A percentile compares a stretch with the other conserved stretches of the same genome.
Conservation (phyloP, 2,329 filamentous ascomycete species). For the Parastagonospora nodorum region DNA sequence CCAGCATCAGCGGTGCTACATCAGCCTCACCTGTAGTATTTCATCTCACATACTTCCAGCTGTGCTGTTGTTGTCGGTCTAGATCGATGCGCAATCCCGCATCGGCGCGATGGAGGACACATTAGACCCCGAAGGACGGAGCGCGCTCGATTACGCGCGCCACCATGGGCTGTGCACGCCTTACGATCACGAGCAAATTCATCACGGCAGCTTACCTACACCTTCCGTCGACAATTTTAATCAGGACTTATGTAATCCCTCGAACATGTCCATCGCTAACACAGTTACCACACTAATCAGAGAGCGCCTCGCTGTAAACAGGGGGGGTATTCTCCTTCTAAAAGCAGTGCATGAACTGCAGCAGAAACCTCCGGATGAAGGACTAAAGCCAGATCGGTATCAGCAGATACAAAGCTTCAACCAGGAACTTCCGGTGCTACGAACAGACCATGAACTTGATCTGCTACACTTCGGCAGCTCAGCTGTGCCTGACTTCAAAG, state of each 20-base stretch:
- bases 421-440: constrained; percentile 54
- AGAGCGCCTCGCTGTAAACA: constrained; percentile 36
- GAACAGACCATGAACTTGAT: constrained; percentile 53
- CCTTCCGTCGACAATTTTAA: constrained; percentile 14
- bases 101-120: constrained; percentile 22
- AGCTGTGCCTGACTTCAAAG: constrained; percentile 29
- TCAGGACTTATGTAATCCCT: constrained; percentile 25
- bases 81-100: too few relatives aligned
- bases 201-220: constrained; percentile 12
- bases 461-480: constrained; percentile 44
- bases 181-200: constrained; percentile 34
- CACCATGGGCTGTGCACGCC: constrained; percentile 49
- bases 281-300: constrained; percentile 20
- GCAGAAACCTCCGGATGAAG: not conserved
- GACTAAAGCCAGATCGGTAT: constrained; percentile 9
- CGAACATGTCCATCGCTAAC: constrained; percentile 16
- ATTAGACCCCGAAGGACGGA: constrained; percentile 35
- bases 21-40: not conserved
- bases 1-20: not conserved
- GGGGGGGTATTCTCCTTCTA: constrained; percentile 35
- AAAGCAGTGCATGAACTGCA: constrained; percentile 18
- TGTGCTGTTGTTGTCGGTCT: too few relatives aligned
- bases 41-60: not conserved
- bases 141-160: constrained; percentile 55
- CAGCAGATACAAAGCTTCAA: constrained; percentile 40